Evolutionary conservation across 371 early-diverging fungal genomes (phyloP).

Genomic region (Pancytospora philotis): DNA sequence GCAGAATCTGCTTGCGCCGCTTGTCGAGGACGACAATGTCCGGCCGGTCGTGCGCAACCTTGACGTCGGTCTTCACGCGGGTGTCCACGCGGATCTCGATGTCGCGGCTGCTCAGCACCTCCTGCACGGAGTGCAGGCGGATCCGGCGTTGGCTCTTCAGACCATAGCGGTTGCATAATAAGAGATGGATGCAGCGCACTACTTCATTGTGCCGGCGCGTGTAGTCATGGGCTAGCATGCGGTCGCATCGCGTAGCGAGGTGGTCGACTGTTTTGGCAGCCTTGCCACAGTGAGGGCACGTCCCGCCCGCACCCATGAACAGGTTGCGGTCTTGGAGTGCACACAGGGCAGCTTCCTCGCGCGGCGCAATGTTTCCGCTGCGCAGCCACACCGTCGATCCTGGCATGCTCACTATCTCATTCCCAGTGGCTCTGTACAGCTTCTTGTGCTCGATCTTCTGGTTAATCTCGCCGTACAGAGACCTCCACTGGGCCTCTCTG

Average conservation of each 20-base stretch:
- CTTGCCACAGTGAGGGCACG: neutral
- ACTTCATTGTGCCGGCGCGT: constrained; percentile 7
- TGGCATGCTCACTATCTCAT: neutral
- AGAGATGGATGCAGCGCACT: neutral
- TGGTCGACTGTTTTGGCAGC: constrained; percentile 4
- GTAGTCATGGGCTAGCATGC: neutral
- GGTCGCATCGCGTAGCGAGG: constrained; percentile 9
- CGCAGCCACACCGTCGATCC: neutral
- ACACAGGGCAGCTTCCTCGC: neutral
- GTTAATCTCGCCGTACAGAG: constrained; percentile 1
- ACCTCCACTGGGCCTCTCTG: constrained; percentile 70
- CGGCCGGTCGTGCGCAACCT: neutral
- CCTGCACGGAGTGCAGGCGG: neutral
- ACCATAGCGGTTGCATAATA: neutral
- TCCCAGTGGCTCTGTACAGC: neutral
- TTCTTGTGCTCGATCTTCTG: neutral
- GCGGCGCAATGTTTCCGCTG: neutral
- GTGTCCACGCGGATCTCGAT: constrained; percentile 7
- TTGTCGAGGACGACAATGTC: neutral
- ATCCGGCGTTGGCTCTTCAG: neutral
- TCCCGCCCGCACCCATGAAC: neutral
- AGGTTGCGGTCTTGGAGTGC: constrained; percentile 2
- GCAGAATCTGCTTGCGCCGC: too few species aligned
- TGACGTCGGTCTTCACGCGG: neutral
- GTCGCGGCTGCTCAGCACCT: neutral